Conservation (phyloP, 768 basidiomycete genomes). For the Hysterangium stoloniferum region DNA sequence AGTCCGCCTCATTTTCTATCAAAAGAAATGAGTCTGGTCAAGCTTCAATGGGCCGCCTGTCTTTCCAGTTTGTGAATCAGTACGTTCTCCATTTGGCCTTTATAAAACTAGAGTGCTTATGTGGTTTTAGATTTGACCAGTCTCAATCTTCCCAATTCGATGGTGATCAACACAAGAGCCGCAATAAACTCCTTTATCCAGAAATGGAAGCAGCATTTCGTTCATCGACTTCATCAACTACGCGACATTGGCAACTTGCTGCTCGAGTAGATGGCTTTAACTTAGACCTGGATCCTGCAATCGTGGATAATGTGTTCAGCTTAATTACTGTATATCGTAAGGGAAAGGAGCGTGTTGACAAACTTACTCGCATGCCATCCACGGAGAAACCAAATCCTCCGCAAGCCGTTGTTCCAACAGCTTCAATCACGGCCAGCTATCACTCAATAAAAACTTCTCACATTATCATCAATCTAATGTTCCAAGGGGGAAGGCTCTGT, state of each 20-base stretch:
- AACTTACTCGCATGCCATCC: slow-evolving; percentile 33
- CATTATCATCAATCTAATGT: slow-evolving; percentile 59
- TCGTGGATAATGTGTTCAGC: slow-evolving; percentile 73
- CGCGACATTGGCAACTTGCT: slow-evolving; percentile 49
- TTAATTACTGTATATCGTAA: slow-evolving; percentile 77
- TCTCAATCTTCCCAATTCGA: slow-evolving; percentile 60
- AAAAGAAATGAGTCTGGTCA: slow-evolving; percentile 74
- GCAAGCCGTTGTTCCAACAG: slow-evolving; percentile 9
- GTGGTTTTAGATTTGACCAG: slow-evolving; percentile 65
- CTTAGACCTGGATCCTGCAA: slow-evolving; percentile 74
- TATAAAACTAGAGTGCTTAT: slow-evolving; percentile 5
- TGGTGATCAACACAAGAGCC: slow-evolving; percentile 56
- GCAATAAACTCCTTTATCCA: slow-evolving; percentile 71
- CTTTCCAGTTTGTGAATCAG: slow-evolving; percentile 80
- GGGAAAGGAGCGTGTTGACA: slow-evolving; percentile 71
- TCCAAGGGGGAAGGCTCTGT: slow-evolving; percentile 79
- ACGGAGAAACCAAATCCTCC: background rate
- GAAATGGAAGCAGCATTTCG: slow-evolving; percentile 71
- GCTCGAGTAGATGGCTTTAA: slow-evolving; percentile 80
- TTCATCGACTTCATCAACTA: slow-evolving; percentile 39
- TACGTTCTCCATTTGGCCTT: slow-evolving; percentile 28
- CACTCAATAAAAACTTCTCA: slow-evolving; percentile 46
- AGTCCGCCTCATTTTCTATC: slow-evolving; percentile 62
- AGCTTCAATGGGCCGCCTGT: slow-evolving; percentile 61
- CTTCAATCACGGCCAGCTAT: slow-evolving; percentile 20